A percentile compares a stretch with the other conserved stretches of the same genome.
These are phyloP conservation scores for Balakata baccata DNA, from an alignment of 345 rosid genomes.

Conservation along the genomic window DNA sequence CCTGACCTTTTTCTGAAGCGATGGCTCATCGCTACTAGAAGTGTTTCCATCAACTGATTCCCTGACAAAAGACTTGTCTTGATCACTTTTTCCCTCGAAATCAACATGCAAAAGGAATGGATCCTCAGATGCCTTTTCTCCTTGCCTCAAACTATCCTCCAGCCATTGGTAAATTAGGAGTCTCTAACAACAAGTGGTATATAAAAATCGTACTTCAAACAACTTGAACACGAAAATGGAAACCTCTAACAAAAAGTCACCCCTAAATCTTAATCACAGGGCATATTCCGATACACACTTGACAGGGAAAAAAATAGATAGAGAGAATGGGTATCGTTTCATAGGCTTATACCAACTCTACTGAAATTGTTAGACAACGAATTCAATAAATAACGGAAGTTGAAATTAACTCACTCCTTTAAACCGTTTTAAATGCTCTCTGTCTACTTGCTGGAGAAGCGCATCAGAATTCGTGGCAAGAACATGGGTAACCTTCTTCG, in stretches of 20 bases:
- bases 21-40: conserved; percentile 32
- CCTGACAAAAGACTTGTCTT: conserved; percentile 29
- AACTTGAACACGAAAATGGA: too few relatives aligned
- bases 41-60: conserved; percentile 19
- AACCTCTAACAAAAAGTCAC: background rate
- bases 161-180: conserved; percentile 73
- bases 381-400: background rate
- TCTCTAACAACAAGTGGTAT: conserved; percentile 38
- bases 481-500: conserved; percentile 59
- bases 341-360: background rate
- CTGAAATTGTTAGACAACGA: background rate
- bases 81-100: conserved; percentile 30
- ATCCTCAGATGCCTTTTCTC: conserved; percentile 68
- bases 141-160: conserved; percentile 69
- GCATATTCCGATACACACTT: background rate
- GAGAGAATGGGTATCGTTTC: too few relatives aligned
- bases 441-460: conserved; percentile 42
- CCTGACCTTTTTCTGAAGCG: conserved; percentile 29
- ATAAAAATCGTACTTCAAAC: background rate
- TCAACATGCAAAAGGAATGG: conserved; percentile 42
- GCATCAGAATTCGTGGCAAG: conserved; percentile 49
- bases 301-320: background rate
- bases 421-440: conserved; percentile 38
- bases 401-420: conserved; percentile 46
- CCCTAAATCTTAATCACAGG: background rate